Conservation (phyloP, 1,284 basidiomycete species). For the Uromyces viciae-fabae region DNA sequence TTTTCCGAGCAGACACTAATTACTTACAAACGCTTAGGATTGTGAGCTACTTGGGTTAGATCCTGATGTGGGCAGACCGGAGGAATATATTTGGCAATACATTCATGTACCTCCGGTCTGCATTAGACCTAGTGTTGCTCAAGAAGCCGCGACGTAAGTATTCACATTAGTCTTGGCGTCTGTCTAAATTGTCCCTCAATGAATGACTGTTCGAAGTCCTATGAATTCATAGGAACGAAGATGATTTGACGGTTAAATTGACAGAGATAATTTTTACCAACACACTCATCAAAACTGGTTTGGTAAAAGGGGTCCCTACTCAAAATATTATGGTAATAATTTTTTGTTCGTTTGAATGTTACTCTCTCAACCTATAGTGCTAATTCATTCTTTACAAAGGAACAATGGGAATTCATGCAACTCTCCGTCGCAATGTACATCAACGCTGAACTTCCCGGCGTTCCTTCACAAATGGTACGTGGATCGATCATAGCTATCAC, state of each 20-base stretch:
- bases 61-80: conserved; percentile 83
- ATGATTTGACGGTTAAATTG: conserved; percentile 95
- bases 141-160: conserved; percentile 71
- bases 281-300: conserved; percentile 82
- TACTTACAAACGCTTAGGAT: too few species aligned
- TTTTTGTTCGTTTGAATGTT: too few species aligned
- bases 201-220: background rate
- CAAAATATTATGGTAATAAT: conserved; percentile 75
- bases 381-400: conserved; percentile 56
- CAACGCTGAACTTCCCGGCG: conserved; percentile 93
- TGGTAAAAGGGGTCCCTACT: conserved; percentile 80
- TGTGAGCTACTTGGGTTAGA: conserved; percentile 89
- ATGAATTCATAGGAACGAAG: conserved; percentile 67
- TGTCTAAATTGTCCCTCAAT: background rate
- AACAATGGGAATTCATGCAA: conserved; percentile 98
- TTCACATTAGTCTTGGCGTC: conserved; percentile 46
- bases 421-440: conserved; percentile 95
- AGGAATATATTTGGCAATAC: conserved; percentile 99
- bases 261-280: conserved; percentile 97
- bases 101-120: conserved; percentile 96
- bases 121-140: conserved; percentile 93
- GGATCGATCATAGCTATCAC: too few species aligned
- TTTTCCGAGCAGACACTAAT: background rate
- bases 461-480: conserved; percentile 66
- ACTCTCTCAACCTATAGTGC: background rate